These are phyloP conservation scores for Alnus glutinosa DNA, from an alignment of 306 rosid species.

Conservation along the genomic window DNA sequence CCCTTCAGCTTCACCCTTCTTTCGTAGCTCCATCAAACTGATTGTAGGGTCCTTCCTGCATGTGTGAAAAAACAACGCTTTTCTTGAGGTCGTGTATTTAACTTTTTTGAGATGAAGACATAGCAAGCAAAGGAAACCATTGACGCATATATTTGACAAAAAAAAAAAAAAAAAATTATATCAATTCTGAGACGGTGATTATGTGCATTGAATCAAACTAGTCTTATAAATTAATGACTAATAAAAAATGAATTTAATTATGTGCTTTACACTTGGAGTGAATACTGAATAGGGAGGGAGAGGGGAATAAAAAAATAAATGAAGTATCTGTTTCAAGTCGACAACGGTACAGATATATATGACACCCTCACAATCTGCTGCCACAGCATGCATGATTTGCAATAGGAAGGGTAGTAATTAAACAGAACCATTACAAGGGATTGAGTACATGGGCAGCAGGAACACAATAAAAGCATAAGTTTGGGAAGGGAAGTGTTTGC, in stretches of 20 bases:
- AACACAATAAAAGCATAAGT: background rate
- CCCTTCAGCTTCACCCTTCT: too few relatives aligned
- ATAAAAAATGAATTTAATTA: constrained; percentile 23
- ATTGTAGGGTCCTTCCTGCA: background rate
- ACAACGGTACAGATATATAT: constrained; percentile 26
- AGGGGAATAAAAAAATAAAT: background rate
- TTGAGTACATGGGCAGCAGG: constrained; percentile 8
- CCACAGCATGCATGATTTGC: constrained; percentile 6
- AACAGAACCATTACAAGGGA: background rate
- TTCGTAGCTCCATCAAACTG: background rate
- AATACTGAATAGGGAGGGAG: background rate
- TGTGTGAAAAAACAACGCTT: background rate
- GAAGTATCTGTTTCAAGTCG: background rate
- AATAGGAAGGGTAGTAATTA: constrained; percentile 11
- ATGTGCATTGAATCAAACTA: background rate
- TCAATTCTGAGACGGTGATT: background rate
- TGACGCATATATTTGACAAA: background rate
- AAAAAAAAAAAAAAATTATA: background rate
- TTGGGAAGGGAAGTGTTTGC: background rate
- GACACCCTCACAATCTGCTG: constrained; percentile 14
- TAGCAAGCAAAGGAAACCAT: background rate
- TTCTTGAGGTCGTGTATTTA: background rate
- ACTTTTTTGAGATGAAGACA: background rate
- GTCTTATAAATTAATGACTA: constrained; percentile 15
- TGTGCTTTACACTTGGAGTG: constrained; percentile 25